Base-by-base conservation (phyloP, 116 monocot genomes). In the Trichopus zeylanicus region DNA sequence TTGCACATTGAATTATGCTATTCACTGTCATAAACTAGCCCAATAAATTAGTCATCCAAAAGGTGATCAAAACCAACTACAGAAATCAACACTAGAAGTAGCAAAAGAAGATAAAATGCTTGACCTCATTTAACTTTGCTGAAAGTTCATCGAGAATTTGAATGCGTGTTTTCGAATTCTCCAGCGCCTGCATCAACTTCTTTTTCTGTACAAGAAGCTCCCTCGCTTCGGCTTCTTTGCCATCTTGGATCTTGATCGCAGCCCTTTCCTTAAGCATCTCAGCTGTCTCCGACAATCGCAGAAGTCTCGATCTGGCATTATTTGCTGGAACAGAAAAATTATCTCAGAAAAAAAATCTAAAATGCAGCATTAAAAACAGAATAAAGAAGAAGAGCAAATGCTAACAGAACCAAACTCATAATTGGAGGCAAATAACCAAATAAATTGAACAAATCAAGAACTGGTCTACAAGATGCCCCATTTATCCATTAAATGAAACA, bases 131-230 rank as follows among this genome's bases (percentile, higher is more conserved):
- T 29, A 78, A 67, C 60, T 78, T 83, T 31, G 67, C 6, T 16
- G 71, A 71, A 56, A 83, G 83, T 37, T 65, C 65, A 70, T 83
- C 83, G 54, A 83, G 71, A 24, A 74, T 63, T 39, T 74, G 68
- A 46, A 82, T 70, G 18, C 74, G 78, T 8, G 28, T 57, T 63
- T 75, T 83, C 42, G 73, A 68, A 55, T 55, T 83, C 51, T 83
- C 68, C 46, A 83, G 57, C 33, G 83, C 74, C 46, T 75, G 55
- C 71, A 78, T 68, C 74, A 83, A 29, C 64, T 71, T 77, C 61
- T 74, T 83, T 55, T 83, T 78, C 39, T 83, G 74, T 60, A 74
- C 51, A 63, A 83, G 83, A 11, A 83, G 52, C 25, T 78, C 83
- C 64, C 73, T 63, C 11, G 78, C 74, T 29, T 78, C 83, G 46